A percentile compares a stretch with the other conserved stretches of the same genome.
phyloP scores from a whole-genome alignment of 139 green algal species.

The Edaphochlamys debaryana region DNA sequence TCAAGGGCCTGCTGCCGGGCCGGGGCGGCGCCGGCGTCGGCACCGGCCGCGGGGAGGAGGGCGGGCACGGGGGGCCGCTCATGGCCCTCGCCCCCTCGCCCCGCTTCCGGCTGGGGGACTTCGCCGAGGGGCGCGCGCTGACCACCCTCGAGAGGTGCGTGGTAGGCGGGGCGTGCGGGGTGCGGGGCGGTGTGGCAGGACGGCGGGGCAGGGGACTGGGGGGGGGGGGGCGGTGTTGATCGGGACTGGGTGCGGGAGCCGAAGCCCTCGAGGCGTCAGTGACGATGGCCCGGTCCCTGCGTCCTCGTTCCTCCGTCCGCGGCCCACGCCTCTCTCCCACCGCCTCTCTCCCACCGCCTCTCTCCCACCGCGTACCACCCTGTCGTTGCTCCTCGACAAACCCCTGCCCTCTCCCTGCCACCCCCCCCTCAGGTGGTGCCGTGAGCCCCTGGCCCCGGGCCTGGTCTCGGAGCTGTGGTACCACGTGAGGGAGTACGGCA shows the following conservation, averaged over 20 bases:
- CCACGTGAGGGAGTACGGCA: neutral
- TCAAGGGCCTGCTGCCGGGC: neutral
- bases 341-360: too few species aligned
- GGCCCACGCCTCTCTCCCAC: too few species aligned
- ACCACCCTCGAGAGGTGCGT: conserved; percentile 33
- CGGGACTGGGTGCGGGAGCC: too few species aligned
- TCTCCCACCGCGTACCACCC: too few species aligned
- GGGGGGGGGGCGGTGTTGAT: too few species aligned
- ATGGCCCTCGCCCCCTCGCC: conserved; percentile 30
- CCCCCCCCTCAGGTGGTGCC: conserved; percentile 33
- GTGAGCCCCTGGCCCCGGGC: conserved; percentile 17
- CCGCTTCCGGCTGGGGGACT: conserved; percentile 23
- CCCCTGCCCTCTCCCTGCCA: neutral
- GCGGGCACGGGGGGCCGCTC: neutral
- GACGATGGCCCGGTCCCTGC: too few species aligned
- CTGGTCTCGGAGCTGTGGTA: conserved; percentile 5
- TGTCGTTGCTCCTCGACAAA: too few species aligned
- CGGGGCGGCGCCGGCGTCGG: neutral
- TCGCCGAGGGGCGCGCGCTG: conserved; percentile 41
- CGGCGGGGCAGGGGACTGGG: too few species aligned
- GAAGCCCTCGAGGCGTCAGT: too few species aligned
- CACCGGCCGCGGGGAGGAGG: neutral
- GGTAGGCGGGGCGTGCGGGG: neutral
- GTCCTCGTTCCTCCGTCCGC: too few species aligned
- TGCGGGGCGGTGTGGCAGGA: neutral